Base-by-base conservation (phyloP, 2,329 filamentous ascomycete species). In the Apiospora pterosperma region DNA sequence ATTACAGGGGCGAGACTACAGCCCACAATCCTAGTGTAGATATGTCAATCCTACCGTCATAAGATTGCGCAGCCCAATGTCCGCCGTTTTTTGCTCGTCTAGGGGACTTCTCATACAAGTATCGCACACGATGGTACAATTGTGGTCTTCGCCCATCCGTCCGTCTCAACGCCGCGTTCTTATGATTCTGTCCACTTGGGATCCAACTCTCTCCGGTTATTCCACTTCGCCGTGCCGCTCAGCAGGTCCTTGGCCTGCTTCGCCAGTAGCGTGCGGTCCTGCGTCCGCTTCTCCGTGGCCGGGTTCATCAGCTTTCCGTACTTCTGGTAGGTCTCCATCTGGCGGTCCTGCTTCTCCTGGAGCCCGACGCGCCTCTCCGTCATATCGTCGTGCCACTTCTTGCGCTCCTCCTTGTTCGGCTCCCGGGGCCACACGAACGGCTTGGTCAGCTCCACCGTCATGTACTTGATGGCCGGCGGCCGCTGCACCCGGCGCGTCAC, bases 361-460 rank as follows among this genome's bases (percentile, higher is more conserved):
- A 81, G 78, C 66, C 85, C 77, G 65, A 84, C 78, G 34, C 85
- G 80, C 71, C 82, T 80, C 73, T 84, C 80, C 76, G 81, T 87
- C 63, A 87, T 78, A n/a, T 83, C 78, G 69, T 88, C 82, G 76
- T 89, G 89, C 89, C 90, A 93, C 76, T 82, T 78, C 64, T 82
- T 76, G 67, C 86, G 81, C 31, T 36, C 52, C 61, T 63, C 8
- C 75, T 90, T 84, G 68, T 82, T 78, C 5, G 92, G 91, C 69
- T 82, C 77, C 68, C 88, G 85, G 1, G 96, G 96, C 91, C 92
- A 98, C 64, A 92, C 88, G 81, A 99, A 99, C 5, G 94, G 92
- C 81, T 90, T 82, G 67, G 85, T 87, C 81, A 99, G 86, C 83
- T 97, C 92, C 55, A 96, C 92, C 48, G 91, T 97, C 96, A 99